Conservation (phyloP, 495 filamentous ascomycete genomes). For the Penicillium soppii region DNA sequence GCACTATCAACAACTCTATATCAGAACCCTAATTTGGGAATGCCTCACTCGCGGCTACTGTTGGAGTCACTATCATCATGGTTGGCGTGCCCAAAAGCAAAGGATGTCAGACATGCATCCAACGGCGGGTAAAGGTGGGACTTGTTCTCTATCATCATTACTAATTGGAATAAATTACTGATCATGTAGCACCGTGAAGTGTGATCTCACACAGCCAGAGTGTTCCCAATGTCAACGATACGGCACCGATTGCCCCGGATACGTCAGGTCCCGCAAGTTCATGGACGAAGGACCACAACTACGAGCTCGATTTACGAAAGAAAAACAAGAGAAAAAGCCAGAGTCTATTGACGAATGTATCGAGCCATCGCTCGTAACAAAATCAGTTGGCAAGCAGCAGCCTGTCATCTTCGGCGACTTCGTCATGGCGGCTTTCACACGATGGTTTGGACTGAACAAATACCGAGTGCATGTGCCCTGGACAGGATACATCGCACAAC, state of each 20-base stretch:
- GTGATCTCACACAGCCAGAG: constrained; percentile 25
- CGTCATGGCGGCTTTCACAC: constrained; percentile 22
- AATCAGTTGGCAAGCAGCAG: constrained; percentile 22
- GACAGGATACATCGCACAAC: constrained; percentile 21
- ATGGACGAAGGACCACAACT: constrained; percentile 24
- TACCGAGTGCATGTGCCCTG: constrained; percentile 25
- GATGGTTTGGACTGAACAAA: constrained; percentile 24
- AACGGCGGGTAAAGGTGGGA: constrained; percentile 29
- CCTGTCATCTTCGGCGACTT: constrained; percentile 25
- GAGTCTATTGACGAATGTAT: constrained; percentile 25
- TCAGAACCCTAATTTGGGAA: background rate
- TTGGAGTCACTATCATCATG: constrained; percentile 18
- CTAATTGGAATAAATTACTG: background rate
- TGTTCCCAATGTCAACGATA: constrained; percentile 31
- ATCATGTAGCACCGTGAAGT: constrained; percentile 9
- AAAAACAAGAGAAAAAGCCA: background rate
- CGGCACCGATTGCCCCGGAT: constrained; percentile 30
- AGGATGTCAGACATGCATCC: constrained; percentile 38
- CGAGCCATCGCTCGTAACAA: constrained; percentile 17
- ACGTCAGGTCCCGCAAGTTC: constrained; percentile 21
- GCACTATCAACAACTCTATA: background rate
- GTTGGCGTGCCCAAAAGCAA: constrained; percentile 43
- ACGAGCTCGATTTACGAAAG: constrained; percentile 17
- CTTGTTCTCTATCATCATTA: background rate
- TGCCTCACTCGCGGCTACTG: background rate